These are phyloP conservation scores for Verticillium isaacii DNA, from an alignment of 2,329 filamentous ascomycete species.

Conservation along the genomic window DNA sequence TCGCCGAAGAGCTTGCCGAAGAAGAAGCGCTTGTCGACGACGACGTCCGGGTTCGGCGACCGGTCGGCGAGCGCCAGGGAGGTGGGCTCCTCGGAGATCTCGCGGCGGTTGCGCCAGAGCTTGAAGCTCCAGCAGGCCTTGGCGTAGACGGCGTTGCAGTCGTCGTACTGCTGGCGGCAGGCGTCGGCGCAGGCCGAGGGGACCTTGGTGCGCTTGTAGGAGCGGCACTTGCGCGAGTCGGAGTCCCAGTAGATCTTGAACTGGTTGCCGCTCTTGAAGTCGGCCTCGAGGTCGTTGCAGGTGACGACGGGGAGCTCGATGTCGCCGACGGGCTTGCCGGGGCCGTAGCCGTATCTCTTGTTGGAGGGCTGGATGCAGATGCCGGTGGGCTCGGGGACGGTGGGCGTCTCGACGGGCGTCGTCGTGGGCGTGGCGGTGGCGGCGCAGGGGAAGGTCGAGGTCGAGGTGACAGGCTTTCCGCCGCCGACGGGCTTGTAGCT, in stretches of 20 bases:
- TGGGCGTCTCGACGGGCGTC: constrained; percentile 18
- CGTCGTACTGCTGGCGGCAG: constrained; percentile 46
- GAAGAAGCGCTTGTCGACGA: constrained; percentile 12
- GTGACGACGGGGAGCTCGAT: constrained; percentile 48
- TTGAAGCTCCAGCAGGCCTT: constrained; percentile 40
- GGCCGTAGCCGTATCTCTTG: constrained; percentile 61
- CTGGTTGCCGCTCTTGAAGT: constrained; percentile 32
- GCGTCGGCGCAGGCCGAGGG: constrained; percentile 43
- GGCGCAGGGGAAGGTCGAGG: constrained; percentile 23
- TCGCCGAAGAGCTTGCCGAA: constrained; percentile 18
- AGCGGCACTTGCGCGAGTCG: constrained; percentile 36
- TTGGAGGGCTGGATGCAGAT: constrained; percentile 49
- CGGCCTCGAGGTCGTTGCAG: constrained; percentile 45
- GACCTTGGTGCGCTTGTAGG: constrained; percentile 33
- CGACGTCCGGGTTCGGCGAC: constrained; percentile 7
- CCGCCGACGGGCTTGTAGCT: constrained; percentile 33
- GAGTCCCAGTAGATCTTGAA: constrained; percentile 49
- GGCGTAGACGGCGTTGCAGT: constrained; percentile 44
- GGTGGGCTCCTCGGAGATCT: neutral
- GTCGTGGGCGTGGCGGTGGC: constrained; percentile 23
- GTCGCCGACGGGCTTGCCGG: constrained; percentile 51
- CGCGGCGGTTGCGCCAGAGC: constrained; percentile 8
- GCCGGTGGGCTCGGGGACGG: constrained; percentile 41
- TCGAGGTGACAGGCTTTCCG: constrained; percentile 21
- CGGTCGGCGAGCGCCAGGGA: neutral